These are phyloP conservation scores for Fragilaria crotonensis DNA, from an alignment of 108 stramenopile species.

Conservation along the genomic window DNA sequence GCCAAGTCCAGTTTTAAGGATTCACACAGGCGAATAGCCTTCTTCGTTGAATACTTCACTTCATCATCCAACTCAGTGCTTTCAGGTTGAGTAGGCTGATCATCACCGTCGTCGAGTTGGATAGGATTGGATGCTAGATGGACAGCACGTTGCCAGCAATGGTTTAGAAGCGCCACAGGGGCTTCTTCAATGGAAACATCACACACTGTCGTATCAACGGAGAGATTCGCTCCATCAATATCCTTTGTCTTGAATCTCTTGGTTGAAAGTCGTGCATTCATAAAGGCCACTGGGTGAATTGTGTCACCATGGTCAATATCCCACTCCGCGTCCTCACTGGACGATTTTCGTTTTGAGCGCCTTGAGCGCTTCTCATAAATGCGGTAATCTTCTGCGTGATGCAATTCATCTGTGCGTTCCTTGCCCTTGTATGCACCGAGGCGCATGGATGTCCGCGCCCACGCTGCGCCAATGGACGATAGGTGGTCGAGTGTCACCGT, in stretches of 20 bases:
- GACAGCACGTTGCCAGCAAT: conserved; percentile 37
- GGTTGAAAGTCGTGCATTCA: conserved; percentile 16
- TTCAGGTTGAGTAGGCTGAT: conserved; percentile 1
- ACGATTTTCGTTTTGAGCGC: background rate
- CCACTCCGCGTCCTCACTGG: conserved; percentile 17
- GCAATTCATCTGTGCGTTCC: too few species aligned
- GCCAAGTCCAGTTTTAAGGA: background rate
- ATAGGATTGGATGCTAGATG: conserved; percentile 22
- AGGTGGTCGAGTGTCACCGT: too few species aligned
- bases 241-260: background rate
- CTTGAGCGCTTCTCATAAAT: background rate
- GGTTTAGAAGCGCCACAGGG: conserved; percentile 19
- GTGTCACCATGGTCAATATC: conserved; percentile 25
- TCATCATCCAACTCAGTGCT: background rate
- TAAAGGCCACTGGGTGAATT: conserved; percentile 22
- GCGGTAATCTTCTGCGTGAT: background rate
- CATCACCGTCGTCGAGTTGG: background rate
- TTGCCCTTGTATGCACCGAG: too few species aligned
- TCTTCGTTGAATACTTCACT: background rate
- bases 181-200: conserved; percentile 4
- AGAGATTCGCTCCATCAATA: background rate
- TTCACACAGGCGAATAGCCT: background rate
- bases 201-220: background rate
- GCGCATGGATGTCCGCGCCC: too few species aligned
- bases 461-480: too few species aligned